phyloP scores from a whole-genome alignment of 139 green algal genomes.

The Chlorella vulgaris region DNA sequence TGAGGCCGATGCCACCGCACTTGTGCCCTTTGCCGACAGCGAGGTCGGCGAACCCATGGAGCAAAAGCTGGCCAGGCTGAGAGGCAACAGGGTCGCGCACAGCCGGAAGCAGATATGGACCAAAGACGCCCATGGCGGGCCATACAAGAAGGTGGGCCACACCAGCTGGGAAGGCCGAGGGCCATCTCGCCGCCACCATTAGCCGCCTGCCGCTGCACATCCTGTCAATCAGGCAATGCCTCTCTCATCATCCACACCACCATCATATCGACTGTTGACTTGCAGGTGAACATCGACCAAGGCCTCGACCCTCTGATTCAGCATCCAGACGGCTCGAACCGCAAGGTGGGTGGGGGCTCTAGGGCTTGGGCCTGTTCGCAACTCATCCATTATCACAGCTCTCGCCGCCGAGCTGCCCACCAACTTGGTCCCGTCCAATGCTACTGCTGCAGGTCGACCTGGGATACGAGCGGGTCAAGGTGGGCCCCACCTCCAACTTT shows the following conservation, averaged over 20 bases:
- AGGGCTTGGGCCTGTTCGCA: too few relatives aligned
- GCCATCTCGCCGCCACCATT: too few relatives aligned
- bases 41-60: neutral
- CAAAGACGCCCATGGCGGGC: conserved; percentile 80
- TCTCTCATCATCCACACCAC: too few relatives aligned
- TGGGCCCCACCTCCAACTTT: conserved; percentile 84
- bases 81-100: conserved; percentile 53
- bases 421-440: too few relatives aligned
- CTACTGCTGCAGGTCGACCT: conserved; percentile 41
- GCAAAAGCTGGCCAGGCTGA: conserved; percentile 24
- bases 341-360: conserved; percentile 32
- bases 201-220: neutral
- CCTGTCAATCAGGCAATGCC: too few relatives aligned
- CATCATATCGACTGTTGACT: neutral
- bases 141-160: conserved; percentile 77
- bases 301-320: conserved; percentile 49
- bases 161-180: too few relatives aligned
- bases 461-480: conserved; percentile 72
- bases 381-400: too few relatives aligned
- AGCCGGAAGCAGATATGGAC: conserved; percentile 73
- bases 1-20: too few relatives aligned
- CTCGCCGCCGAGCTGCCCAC: too few relatives aligned
- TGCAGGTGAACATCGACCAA: conserved; percentile 31
- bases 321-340: conserved; percentile 39
- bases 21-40: neutral